Conservation (phyloP, 2,329 filamentous ascomycete genomes). For the Alternaria brassicae region DNA sequence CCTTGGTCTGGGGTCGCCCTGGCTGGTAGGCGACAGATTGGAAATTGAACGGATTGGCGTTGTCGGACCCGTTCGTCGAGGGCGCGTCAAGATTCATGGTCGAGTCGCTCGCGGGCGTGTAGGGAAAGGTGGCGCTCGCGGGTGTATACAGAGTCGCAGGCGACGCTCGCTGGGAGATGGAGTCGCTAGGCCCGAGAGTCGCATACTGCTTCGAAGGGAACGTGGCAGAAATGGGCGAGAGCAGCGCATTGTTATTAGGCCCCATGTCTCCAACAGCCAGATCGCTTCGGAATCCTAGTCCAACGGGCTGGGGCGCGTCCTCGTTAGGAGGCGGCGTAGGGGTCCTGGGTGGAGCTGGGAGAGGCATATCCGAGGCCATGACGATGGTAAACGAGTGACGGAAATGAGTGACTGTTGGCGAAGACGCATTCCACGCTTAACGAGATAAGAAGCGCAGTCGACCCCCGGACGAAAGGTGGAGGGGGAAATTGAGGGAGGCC, state of each 20-base stretch:
- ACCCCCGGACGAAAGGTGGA: slow-evolving; percentile 26
- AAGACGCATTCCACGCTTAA: slow-evolving; percentile 21
- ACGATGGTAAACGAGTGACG: slow-evolving; percentile 30
- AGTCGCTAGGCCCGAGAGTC: slow-evolving; percentile 44
- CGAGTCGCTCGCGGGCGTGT: slow-evolving; percentile 38
- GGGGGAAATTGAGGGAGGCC: slow-evolving; percentile 32
- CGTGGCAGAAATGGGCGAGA: slow-evolving; percentile 51
- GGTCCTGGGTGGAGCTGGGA: slow-evolving; percentile 67
- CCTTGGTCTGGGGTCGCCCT: slow-evolving; percentile 72
- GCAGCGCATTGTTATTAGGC: slow-evolving; percentile 41
- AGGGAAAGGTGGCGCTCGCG: slow-evolving; percentile 44
- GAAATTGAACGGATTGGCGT: slow-evolving; percentile 88
- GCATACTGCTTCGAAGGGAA: slow-evolving; percentile 48
- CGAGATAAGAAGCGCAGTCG: slow-evolving; percentile 22
- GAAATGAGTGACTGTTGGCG: slow-evolving; percentile 27
- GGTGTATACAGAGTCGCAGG: slow-evolving; percentile 44
- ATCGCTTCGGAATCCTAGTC: slow-evolving; percentile 44
- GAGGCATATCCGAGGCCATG: slow-evolving; percentile 67
- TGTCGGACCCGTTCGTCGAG: slow-evolving; percentile 43
- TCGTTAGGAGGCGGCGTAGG: slow-evolving; percentile 69
- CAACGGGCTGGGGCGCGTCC: slow-evolving; percentile 46
- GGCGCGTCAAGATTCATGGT: slow-evolving; percentile 39
- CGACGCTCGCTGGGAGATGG: slow-evolving; percentile 44
- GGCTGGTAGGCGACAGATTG: slow-evolving; percentile 66
- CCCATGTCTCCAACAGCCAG: slow-evolving; percentile 35